Base-by-base conservation (phyloP, 805 yeast species). In the Lipomyces orientalis region DNA sequence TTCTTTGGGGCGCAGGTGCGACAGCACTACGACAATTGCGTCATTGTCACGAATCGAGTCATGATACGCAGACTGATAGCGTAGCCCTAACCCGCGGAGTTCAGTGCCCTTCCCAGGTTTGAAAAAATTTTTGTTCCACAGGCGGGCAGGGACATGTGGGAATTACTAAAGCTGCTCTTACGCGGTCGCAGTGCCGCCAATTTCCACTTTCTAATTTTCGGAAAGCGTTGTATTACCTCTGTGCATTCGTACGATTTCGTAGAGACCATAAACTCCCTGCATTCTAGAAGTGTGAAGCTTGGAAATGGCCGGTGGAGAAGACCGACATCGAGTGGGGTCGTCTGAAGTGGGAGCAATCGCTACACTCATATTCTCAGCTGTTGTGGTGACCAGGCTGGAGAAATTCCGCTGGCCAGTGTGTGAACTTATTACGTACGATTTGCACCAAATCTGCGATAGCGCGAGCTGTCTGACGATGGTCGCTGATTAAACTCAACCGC, bases 391-490 rank as follows among this genome's bases (percentile, higher is more conserved):
- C 19, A 43, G 49, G 16, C 9, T 43, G n/a, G 22, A 9, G 1
- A 7, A 0, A 0, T 37, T 6, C 2, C 8, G 22, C 49, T 5
- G 22, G 6, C 12, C 2, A 43, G 7, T n/a, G 16, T 43, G 49
- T 43, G 9, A 9, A 2, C 7, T 2, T 16, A 12, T 2, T 1
- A 1, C 34, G 49, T n/a, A n/a, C 56, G 34, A 52, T 52, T 14
- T 9, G 37, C n/a, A 12, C 43, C 59, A 19, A 33, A n/a, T 33
- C 46, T 7, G 37, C 59, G 59, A 56, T 37, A 22, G 59, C 34
- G 35, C 35, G 7, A 16, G 34, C 33, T 5, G 9, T 8, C 19
- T 25, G 34, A 25, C 35, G 37, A 12, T 19, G 49, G 29, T 3
- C 49, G 49, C 22, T n/a, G 49, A 6, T 16, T 8, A 6, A 34